Base-by-base conservation (phyloP, 495 filamentous ascomycete species). In the Sphaerosporella brunnea region DNA sequence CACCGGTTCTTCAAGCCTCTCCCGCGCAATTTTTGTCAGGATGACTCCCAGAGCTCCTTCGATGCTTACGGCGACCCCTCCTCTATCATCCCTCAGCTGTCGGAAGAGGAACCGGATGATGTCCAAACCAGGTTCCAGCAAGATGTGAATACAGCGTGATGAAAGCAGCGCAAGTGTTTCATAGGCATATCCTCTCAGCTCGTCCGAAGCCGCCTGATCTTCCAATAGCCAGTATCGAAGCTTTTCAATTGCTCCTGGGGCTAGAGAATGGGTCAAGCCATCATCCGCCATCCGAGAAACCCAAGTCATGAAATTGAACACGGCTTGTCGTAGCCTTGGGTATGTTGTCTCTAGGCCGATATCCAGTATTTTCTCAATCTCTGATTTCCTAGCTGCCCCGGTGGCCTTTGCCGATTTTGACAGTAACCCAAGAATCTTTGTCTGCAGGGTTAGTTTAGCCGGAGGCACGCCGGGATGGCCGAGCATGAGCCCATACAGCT, bases 251-350 rank as follows among this genome's bases (percentile, higher is more conserved):
- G 92, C 66, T 28, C 71, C 72, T 1, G 77, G 69, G 1, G 81
- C 81, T 48, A 93, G 77, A 16, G 64, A 59, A 45, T 72, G 69
- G 8, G 81, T 64, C 36, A 74, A 70, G 13, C 66, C 67, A 7
- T 65, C 62, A 9, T 75, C 73, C 19, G 75, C 82, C 56, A 84
- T 80, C 36, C 80, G 73, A 4, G 85, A 82, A 18, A 87, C 75
- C 78, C 87, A 94, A 36, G 83, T 84, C 23, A 86, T 79, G 55
- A 85, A 92, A 36, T 76, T 76, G 57, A 96, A 87, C n/a, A 92
- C 73, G 21, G 87, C 83, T 38, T 78, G 76, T 48, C 83, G 73
- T 11, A 95, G 65, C 55, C 56, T 51, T 3, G 35, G 48, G 19
- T 34, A 32, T 5, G 66, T 62, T 15, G 60, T 53, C 16, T 61